Evolutionary conservation across 495 filamentous ascomycete species (phyloP).

Genomic region (Endocarpon pusillum): DNA sequence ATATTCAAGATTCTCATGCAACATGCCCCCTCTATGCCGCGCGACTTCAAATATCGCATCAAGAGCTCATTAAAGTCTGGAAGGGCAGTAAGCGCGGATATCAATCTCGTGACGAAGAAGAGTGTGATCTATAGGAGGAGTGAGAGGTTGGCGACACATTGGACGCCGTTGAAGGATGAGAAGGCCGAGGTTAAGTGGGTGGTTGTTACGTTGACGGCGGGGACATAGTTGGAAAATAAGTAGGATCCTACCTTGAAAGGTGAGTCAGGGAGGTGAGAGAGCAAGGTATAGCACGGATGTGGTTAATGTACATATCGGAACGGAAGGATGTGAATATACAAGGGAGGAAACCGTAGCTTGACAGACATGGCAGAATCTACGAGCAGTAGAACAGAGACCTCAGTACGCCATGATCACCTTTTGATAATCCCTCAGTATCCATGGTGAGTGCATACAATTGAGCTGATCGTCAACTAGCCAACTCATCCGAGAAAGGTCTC

Average conservation of each 20-base stretch:
- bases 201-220: constrained; percentile 19
- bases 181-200: constrained; percentile 27
- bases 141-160: constrained; percentile 31
- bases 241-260: neutral
- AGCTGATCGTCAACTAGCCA: too few relatives aligned
- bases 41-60: constrained; percentile 22
- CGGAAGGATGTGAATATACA: too few relatives aligned
- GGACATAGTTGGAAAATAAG: neutral
- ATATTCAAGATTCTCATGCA: constrained; percentile 31
- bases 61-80: constrained; percentile 22
- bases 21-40: constrained; percentile 17
- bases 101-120: constrained; percentile 15
- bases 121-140: constrained; percentile 12
- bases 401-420: too few relatives aligned
- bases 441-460: too few relatives aligned
- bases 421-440: too few relatives aligned
- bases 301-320: too few relatives aligned
- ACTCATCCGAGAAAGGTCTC: too few relatives aligned
- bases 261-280: neutral
- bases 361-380: too few relatives aligned
- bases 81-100: constrained; percentile 21
- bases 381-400: too few relatives aligned
- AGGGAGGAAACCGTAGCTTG: too few relatives aligned
- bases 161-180: constrained; percentile 37
- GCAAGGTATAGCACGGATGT: too few relatives aligned